Percentiles rank a stretch among this genome's conserved stretches.
These are phyloP conservation scores for Hansenula sp. DNA, from an alignment of 1,139 yeast species.

Conservation along the genomic window DNA sequence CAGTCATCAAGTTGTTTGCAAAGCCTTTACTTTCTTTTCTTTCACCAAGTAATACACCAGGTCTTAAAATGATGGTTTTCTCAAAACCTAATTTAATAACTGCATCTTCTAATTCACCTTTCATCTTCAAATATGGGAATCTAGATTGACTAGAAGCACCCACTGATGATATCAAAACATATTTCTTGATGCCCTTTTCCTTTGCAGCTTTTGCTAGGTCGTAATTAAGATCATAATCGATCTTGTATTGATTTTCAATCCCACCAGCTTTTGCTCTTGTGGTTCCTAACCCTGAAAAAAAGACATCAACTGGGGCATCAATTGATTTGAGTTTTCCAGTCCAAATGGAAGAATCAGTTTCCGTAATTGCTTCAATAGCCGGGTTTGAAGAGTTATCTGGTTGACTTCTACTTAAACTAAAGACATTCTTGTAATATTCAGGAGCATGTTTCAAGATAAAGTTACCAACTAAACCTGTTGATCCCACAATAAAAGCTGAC, in stretches of 20 bases:
- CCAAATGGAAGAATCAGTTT: constrained; percentile 41
- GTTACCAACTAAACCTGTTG: constrained; percentile 60
- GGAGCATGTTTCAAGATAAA: constrained; percentile 36
- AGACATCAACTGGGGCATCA: constrained; percentile 24
- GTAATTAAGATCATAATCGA: constrained; percentile 67
- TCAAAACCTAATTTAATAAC: constrained; percentile 54
- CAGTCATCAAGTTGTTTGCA: constrained; percentile 4
- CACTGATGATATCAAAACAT: constrained; percentile 54
- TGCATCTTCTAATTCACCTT: constrained; percentile 63
- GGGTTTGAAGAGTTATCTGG: constrained; percentile 12
- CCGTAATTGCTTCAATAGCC: constrained; percentile 27
- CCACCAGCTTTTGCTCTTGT: constrained; percentile 70
- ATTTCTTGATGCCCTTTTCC: constrained; percentile 57
- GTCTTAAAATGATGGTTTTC: constrained; percentile 64
- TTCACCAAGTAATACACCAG: constrained; percentile 64
- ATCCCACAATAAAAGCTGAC: constrained; percentile 40
- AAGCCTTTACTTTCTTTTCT: constrained; percentile 41
- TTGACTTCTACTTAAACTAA: constrained; percentile 43
- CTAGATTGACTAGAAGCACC: constrained; percentile 54
- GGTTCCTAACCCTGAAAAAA: constrained; percentile 71
- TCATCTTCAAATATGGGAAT: constrained; percentile 54
- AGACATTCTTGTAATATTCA: constrained; percentile 31
- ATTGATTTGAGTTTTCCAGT: constrained; percentile 16
- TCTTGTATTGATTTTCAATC: constrained; percentile 54
- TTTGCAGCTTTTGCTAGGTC: constrained; percentile 68